These are phyloP conservation scores for Globisporangium ultimum DNA, from an alignment of 352 stramenopile species.

Conservation along the genomic window DNA sequence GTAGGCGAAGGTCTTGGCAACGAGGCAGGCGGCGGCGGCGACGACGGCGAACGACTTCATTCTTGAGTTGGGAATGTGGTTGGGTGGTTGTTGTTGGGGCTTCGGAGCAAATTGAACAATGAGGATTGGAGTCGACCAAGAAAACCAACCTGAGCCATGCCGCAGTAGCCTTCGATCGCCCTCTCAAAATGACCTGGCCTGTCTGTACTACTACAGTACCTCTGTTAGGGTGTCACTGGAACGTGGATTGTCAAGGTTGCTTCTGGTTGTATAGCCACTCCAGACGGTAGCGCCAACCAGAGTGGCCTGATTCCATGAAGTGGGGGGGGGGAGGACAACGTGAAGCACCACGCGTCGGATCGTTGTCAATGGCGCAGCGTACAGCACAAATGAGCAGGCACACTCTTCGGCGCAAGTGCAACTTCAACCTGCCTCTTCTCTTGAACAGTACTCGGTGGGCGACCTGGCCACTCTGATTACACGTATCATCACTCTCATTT, in stretches of 20 bases:
- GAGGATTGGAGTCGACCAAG: conserved; percentile 6
- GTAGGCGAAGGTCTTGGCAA: conserved; percentile 27
- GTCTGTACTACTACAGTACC: too few relatives aligned
- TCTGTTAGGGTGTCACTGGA: too few relatives aligned
- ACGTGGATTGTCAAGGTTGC: too few relatives aligned
- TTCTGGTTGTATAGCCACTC: too few relatives aligned
- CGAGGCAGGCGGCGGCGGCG: conserved; percentile 21
- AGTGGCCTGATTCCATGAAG: neutral
- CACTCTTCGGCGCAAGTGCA: neutral
- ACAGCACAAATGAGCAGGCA: neutral
- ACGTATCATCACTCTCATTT: neutral
- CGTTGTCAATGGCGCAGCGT: neutral
- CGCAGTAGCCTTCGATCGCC: neutral
- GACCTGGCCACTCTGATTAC: neutral
- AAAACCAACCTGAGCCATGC: neutral
- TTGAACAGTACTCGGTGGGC: neutral
- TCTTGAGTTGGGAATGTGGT: conserved; percentile 7
- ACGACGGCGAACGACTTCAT: conserved; percentile 39
- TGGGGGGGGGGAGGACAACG: too few relatives aligned
- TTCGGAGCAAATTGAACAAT: conserved; percentile 37
- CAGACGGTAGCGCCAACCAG: too few relatives aligned
- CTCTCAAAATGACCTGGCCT: too few relatives aligned
- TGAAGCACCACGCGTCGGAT: neutral
- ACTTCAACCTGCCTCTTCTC: neutral
- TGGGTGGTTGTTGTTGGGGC: conserved; percentile 24